A percentile compares a stretch with the other conserved stretches of the same genome.
These are phyloP conservation scores for Sclerospora graminicola DNA, from an alignment of 352 stramenopile species.

Conservation along the genomic window DNA sequence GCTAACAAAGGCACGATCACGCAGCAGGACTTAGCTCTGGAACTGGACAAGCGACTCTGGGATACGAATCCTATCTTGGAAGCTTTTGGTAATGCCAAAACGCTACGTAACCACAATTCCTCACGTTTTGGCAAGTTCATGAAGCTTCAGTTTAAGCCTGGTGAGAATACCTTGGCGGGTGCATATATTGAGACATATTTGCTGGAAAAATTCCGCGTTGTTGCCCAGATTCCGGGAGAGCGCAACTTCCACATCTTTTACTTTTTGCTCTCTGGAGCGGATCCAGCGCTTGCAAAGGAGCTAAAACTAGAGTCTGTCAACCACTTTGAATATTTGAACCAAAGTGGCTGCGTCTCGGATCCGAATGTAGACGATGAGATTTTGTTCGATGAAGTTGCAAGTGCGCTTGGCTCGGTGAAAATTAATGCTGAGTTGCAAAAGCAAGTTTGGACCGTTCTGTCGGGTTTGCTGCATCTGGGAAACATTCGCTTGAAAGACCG, in stretches of 20 bases:
- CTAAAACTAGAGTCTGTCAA: constrained; percentile 45
- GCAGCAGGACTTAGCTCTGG: constrained; percentile 53
- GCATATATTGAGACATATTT: constrained; percentile 85
- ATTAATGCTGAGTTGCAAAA: constrained; percentile 62
- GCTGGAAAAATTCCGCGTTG: constrained; percentile 85
- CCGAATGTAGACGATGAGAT: constrained; percentile 84
- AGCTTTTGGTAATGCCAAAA: constrained; percentile 85
- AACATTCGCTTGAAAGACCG: constrained; percentile 71
- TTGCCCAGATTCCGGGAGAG: constrained; percentile 75
- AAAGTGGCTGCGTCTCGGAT: constrained; percentile 74
- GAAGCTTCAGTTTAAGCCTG: constrained; percentile 82
- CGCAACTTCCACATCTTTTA: constrained; percentile 91
- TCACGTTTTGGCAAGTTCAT: constrained; percentile 85
- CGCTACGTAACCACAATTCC: constrained; percentile 82
- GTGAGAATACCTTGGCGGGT: constrained; percentile 58
- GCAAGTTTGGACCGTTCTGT: constrained; percentile 67
- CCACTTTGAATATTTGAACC: constrained; percentile 79
- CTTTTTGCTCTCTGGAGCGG: constrained; percentile 71
- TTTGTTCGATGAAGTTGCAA: constrained; percentile 76
- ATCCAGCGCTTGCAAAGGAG: constrained; percentile 43
- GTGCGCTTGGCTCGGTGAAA: constrained; percentile 63
- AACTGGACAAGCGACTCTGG: constrained; percentile 81
- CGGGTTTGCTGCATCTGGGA: constrained; percentile 67
- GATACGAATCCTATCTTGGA: constrained; percentile 86
- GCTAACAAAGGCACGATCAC: constrained; percentile 20